phyloP scores from a whole-genome alignment of 139 green algal genomes.

The Chlamydomonas applanata region DNA sequence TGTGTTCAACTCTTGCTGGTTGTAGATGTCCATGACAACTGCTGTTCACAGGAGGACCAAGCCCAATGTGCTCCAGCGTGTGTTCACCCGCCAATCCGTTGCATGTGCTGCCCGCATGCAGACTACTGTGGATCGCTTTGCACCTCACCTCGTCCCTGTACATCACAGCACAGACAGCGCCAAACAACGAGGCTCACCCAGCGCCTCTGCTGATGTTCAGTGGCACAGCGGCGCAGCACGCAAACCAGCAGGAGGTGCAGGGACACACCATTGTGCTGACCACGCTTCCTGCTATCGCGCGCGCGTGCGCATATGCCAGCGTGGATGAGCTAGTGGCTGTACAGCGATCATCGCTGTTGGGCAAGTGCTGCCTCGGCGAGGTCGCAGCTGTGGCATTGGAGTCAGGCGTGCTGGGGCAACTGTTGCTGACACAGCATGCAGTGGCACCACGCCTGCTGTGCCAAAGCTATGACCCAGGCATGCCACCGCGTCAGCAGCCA shows the following conservation, averaged over 20 bases:
- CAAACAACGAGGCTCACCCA: background rate
- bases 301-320: background rate
- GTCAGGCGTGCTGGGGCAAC: background rate
- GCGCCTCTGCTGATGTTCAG: background rate
- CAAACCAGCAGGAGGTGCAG: background rate
- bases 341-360: background rate
- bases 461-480: too few relatives aligned
- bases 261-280: background rate
- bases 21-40: too few relatives aligned
- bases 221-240: too few relatives aligned
- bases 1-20: too few relatives aligned
- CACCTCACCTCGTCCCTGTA: background rate
- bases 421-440: background rate
- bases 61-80: too few relatives aligned
- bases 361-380: background rate
- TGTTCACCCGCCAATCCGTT: too few relatives aligned
- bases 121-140: slow-evolving; percentile 1
- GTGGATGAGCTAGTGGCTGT: slow-evolving; percentile 2
- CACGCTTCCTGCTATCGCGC: too few relatives aligned
- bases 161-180: background rate
- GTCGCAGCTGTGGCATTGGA: background rate
- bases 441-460: too few relatives aligned
- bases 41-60: too few relatives aligned
- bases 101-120: background rate
- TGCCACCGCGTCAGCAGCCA: too few relatives aligned